Percentiles rank a stretch among this genome's conserved stretches.
These are phyloP conservation scores for Volvox carteri DNA, from an alignment of 163 green algal species.

Conservation along the genomic window DNA sequence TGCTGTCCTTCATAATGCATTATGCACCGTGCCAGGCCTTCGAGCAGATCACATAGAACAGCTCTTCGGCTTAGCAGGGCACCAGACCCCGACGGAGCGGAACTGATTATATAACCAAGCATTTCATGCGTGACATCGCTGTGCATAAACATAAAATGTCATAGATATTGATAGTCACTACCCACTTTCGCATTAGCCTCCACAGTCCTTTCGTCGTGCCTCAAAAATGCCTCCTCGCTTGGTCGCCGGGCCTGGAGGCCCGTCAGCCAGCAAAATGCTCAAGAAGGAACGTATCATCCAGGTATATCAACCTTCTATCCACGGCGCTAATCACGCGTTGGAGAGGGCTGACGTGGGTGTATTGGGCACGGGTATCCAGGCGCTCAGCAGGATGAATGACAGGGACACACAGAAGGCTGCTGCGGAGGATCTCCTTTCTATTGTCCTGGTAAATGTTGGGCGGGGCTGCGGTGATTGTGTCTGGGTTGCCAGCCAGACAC, in stretches of 20 bases:
- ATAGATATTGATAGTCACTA: too few relatives aligned
- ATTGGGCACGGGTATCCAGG: slow-evolving; percentile 20
- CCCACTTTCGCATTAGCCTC: too few relatives aligned
- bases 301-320: background rate
- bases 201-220: background rate
- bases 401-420: slow-evolving; percentile 63
- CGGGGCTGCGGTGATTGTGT: background rate
- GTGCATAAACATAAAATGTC: background rate
- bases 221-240: slow-evolving; percentile 9
- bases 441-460: slow-evolving; percentile 44
- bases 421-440: slow-evolving; percentile 62
- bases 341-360: background rate
- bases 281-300: slow-evolving; percentile 49
- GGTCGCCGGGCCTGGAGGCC: background rate
- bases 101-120: too few relatives aligned
- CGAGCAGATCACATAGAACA: too few relatives aligned
- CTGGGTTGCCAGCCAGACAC: background rate
- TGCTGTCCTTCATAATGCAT: too few relatives aligned
- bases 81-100: too few relatives aligned
- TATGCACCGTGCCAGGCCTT: too few relatives aligned
- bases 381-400: slow-evolving; percentile 64
- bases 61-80: too few relatives aligned
- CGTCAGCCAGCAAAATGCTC: background rate
- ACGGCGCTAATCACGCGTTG: background rate
- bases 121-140: background rate